Evolutionary conservation across 2,329 filamentous ascomycete species (phyloP).

Genomic region (Colletotrichum chrysophilum): DNA sequence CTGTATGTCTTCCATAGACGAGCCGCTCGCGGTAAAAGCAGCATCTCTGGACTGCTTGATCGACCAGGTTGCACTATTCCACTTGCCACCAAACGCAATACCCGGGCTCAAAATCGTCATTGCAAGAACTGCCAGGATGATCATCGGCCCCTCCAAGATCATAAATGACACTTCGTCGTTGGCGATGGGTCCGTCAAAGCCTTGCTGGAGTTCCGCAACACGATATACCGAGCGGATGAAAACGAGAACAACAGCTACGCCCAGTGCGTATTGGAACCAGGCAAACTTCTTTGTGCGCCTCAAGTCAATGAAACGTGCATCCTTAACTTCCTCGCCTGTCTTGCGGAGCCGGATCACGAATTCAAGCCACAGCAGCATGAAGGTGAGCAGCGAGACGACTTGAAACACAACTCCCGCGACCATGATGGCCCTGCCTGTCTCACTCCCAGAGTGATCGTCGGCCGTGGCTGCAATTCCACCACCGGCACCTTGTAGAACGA

Average conservation of each 20-base stretch:
- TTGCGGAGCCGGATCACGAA: neutral
- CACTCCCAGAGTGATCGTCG: conserved; percentile 34
- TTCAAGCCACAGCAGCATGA: neutral
- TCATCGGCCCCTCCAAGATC: conserved; percentile 46
- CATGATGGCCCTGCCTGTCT: neutral
- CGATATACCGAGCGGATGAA: conserved; percentile 62
- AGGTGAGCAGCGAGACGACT: neutral
- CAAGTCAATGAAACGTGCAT: neutral
- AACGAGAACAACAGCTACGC: conserved; percentile 56
- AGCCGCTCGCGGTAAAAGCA: neutral
- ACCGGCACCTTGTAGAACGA: conserved; percentile 57
- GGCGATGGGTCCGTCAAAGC: conserved; percentile 57
- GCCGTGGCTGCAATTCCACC: conserved; percentile 50
- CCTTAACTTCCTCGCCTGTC: conserved; percentile 23
- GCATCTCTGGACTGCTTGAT: neutral
- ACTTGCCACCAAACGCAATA: conserved; percentile 2
- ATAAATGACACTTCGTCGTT: conserved; percentile 50
- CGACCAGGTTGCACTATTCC: neutral
- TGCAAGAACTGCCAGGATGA: conserved; percentile 30
- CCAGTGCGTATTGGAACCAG: conserved; percentile 10
- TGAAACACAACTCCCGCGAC: neutral
- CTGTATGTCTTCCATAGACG: neutral
- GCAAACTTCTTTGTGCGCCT: neutral
- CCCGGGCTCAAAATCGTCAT: conserved; percentile 37
- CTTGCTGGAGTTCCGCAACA: conserved; percentile 61